Evolutionary conservation across 169 alveolate genomes (phyloP).

Genomic region (Plasmodium vivax): DNA sequence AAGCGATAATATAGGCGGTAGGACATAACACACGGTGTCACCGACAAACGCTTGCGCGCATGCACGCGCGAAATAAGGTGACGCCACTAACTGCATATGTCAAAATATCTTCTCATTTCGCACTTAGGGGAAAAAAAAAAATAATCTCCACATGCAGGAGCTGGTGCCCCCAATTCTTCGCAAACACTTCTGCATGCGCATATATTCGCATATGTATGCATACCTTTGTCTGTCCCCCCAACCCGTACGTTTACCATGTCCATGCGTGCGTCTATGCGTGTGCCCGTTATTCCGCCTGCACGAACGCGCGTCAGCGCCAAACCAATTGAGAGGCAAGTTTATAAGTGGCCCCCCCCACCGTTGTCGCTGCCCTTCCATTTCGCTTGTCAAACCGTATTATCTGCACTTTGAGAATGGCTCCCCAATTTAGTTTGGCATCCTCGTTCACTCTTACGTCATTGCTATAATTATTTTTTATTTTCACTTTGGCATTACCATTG

Average conservation of each 20-base stretch:
- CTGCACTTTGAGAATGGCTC: not conserved
- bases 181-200: not conserved
- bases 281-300: not conserved
- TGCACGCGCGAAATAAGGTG: not conserved
- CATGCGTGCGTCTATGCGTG: not conserved
- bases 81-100: not conserved
- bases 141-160: not conserved
- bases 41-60: not conserved
- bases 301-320: not conserved
- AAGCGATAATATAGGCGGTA: not conserved
- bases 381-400: not conserved
- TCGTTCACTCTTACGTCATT: not conserved
- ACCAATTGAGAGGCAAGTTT: not conserved
- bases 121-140: not conserved
- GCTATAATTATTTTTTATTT: not conserved
- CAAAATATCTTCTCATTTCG: not conserved
- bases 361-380: not conserved
- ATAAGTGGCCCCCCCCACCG: not conserved
- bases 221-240: not conserved
- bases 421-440: not conserved
- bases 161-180: not conserved
- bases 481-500: not conserved
- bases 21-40: not conserved
- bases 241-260: not conserved
- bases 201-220: not conserved